Base-by-base conservation (phyloP, 169 alveolate genomes). In the Plasmodium billcollinsi region DNA sequence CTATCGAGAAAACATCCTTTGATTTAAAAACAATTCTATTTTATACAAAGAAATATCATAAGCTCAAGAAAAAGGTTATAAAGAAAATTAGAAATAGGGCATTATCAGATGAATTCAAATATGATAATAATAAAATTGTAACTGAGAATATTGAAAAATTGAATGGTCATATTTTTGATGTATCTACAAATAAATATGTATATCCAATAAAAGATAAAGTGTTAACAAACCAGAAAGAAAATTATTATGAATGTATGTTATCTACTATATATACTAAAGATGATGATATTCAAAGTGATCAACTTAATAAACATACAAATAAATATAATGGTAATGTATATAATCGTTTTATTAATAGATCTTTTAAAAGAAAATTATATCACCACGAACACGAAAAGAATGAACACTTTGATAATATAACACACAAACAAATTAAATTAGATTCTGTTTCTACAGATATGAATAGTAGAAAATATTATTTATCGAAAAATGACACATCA, bases 351-450 rank as follows among this genome's bases (percentile, higher is more conserved):
- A 3, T 74, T 5, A 49, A 50, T 45, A 47, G 89, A 63, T 49
- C 61, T 24, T 50, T 76, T 9, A 76, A 76, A 59, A 63, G 89
- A 52, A 76, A 67, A 52, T 69, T 49, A 43, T 47, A 49, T 45
- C 2, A 50, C 4, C 54, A 33, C 12, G 76, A 43, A 15, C 74
- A 74, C 7, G 63, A 63, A 11, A 65, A 8, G 12, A 3, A 1
- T 11, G 2, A 15, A 54, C 43, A 2, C 43, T 33, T 33, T 33
- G 15, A 21, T 50, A 43, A 39, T 14, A 47, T 26, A 0, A 24
- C 14, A 20, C 78, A 76, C 15, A 76, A 76, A 58, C 89, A 76
- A 49, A 66, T 76, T 8, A 76, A 76, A 52, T 65, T 56, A 1
- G 75, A 76, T 1, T 20, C 61, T 1, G 14, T 50, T 6, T 43